These are phyloP conservation scores for Abrus precatorius DNA, from an alignment of 306 rosid species.

Conservation along the genomic window DNA sequence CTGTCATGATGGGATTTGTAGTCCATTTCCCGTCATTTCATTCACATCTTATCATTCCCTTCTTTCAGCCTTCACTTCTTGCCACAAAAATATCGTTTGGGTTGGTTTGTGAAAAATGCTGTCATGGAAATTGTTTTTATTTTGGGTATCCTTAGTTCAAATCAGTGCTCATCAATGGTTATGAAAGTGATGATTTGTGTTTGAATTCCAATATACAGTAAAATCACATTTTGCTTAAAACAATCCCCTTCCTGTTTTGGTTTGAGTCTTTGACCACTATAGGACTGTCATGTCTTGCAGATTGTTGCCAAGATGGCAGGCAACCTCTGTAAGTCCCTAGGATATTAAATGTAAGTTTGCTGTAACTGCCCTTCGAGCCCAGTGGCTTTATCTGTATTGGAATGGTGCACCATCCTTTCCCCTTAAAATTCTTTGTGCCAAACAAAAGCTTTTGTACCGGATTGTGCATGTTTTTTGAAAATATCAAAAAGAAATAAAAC, in stretches of 20 bases:
- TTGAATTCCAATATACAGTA: conserved; percentile 3
- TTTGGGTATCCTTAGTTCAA: background rate
- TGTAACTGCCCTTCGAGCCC: too few species aligned
- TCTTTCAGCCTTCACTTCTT: background rate
- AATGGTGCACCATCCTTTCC: too few species aligned
- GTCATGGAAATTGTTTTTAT: conserved; percentile 6
- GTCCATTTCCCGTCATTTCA: conserved; percentile 9
- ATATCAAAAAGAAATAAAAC: conserved; percentile 7
- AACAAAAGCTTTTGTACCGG: background rate
- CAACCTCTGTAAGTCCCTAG: background rate
- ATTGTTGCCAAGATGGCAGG: background rate
- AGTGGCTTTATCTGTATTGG: too few species aligned
- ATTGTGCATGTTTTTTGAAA: conserved; percentile 12
- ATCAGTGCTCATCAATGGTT: background rate
- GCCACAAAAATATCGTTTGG: background rate
- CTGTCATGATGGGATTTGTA: background rate
- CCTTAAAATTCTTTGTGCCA: too few species aligned
- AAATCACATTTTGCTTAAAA: background rate
- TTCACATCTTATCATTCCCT: background rate
- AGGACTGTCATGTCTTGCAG: background rate
- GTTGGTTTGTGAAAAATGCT: conserved; percentile 1
- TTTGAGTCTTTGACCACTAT: background rate
- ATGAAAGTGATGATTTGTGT: background rate
- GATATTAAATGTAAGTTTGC: too few species aligned
- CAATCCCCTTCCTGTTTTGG: background rate